Evolutionary conservation across 2,329 filamentous ascomycete genomes (phyloP).

Genomic region (Emericellopsis cladophorae): DNA sequence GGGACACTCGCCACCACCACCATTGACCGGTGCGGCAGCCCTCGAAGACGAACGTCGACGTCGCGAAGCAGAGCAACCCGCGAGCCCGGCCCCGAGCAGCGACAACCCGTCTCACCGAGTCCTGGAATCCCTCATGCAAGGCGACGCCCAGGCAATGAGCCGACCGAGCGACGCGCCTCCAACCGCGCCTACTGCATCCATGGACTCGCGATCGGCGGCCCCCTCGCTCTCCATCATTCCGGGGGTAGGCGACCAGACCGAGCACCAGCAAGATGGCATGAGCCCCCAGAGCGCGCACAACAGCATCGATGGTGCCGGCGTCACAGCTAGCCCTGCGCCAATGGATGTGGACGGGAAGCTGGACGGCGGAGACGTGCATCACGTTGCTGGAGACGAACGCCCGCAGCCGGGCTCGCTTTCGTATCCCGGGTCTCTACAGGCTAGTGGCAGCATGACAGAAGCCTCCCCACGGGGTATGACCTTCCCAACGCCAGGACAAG

Average conservation of each 20-base stretch:
- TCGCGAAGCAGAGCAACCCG: slow-evolving; percentile 25
- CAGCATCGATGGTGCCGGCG: slow-evolving; percentile 26
- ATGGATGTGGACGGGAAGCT: slow-evolving; percentile 40
- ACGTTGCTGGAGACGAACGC: slow-evolving; percentile 36
- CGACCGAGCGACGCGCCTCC: slow-evolving; percentile 40
- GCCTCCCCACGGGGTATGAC: slow-evolving; percentile 40
- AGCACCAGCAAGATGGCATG: slow-evolving; percentile 22
- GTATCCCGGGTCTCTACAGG: slow-evolving; percentile 39
- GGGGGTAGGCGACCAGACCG: slow-evolving; percentile 10
- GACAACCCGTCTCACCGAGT: slow-evolving; percentile 42
- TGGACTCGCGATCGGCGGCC: slow-evolving; percentile 21
- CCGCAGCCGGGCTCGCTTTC: slow-evolving; percentile 36
- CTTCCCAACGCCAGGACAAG: slow-evolving; percentile 36
- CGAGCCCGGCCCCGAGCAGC: slow-evolving; percentile 29
- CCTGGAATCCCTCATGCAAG: slow-evolving; percentile 40
- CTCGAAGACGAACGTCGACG: slow-evolving; percentile 39
- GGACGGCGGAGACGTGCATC: slow-evolving; percentile 20
- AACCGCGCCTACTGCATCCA: slow-evolving; percentile 26
- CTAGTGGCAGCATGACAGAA: slow-evolving; percentile 26
- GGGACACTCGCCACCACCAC: slow-evolving; percentile 26
- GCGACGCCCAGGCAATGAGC: slow-evolving; percentile 38
- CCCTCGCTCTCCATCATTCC: slow-evolving; percentile 19
- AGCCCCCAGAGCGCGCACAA: slow-evolving; percentile 28
- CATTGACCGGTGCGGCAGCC: slow-evolving; percentile 40
- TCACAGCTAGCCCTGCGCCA: slow-evolving; percentile 36